phyloP scores from a whole-genome alignment of 345 rosid genomes.

The Orychophragmus violaceus region DNA sequence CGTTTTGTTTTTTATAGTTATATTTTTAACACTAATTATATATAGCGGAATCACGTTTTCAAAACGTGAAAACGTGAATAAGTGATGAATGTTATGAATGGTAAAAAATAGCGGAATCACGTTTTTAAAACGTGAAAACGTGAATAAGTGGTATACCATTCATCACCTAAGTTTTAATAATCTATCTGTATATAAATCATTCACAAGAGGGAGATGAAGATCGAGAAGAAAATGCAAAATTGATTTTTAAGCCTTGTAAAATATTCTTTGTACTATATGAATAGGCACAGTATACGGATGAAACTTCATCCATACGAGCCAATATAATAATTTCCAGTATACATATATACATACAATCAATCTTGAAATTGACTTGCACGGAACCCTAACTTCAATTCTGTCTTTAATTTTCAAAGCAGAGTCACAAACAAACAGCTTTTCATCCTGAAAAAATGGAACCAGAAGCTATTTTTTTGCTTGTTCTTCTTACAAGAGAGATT shows the following conservation, averaged over 20 bases:
- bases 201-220: not conserved
- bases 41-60: too few relatives aligned
- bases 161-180: too few relatives aligned
- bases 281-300: not conserved
- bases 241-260: too few relatives aligned
- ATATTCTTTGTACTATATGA: not conserved
- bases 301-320: not conserved
- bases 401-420: not conserved
- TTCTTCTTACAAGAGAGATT: conserved; percentile 65
- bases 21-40: too few relatives aligned
- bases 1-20: too few relatives aligned
- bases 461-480: conserved; percentile 15
- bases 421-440: not conserved
- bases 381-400: not conserved
- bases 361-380: not conserved
- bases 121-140: too few relatives aligned
- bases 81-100: too few relatives aligned
- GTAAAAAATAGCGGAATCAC: too few relatives aligned
- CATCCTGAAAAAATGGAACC: not conserved
- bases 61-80: too few relatives aligned
- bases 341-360: not conserved
- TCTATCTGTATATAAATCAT: not conserved
- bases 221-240: not conserved
- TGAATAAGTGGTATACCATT: too few relatives aligned
- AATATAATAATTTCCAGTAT: not conserved